Conservation (phyloP, 179 eudicot genomes). For the Amaranthus tricolor region DNA sequence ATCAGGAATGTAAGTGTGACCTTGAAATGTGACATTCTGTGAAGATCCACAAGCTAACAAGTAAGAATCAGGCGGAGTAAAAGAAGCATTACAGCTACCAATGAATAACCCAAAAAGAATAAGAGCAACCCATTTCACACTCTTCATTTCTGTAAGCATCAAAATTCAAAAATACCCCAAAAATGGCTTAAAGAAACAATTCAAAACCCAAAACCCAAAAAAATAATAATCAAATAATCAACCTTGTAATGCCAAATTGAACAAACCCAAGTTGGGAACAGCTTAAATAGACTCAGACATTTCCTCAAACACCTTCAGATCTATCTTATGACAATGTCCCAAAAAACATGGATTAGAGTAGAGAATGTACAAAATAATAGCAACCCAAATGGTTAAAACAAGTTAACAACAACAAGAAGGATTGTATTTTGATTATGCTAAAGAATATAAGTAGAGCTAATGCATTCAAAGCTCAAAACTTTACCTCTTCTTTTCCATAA, state of each 20-base stretch:
- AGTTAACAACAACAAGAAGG: constrained; percentile 15
- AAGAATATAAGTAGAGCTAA: constrained; percentile 1
- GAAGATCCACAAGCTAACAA: constrained; percentile 73
- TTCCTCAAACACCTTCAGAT: constrained; percentile 32
- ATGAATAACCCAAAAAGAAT: constrained; percentile 31
- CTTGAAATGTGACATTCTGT: constrained; percentile 56
- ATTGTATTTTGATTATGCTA: constrained; percentile 2
- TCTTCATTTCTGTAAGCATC: constrained; percentile 26
- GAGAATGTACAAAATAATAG: constrained; percentile 2
- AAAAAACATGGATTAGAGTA: constrained; percentile 1
- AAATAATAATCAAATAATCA: constrained; percentile 1
- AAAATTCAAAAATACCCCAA: constrained; percentile 14
- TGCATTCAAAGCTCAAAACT: constrained; percentile 19
- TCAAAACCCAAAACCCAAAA: constrained; percentile 19
- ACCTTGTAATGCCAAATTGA: constrained; percentile 16
- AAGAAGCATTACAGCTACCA: constrained; percentile 40
- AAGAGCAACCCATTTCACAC: constrained; percentile 33
- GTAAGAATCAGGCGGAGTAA: constrained; percentile 57
- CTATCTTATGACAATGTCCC: constrained; percentile 24
- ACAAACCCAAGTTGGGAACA: constrained; percentile 26
- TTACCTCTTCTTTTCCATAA: constrained; percentile 20
- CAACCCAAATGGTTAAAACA: constrained; percentile 33
- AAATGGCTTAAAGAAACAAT: constrained; percentile 8
- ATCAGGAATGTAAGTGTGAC: constrained; percentile 63
- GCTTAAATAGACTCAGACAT: constrained; percentile 12